Percentiles rank a stretch among this genome's conserved stretches.
phyloP scores from a whole-genome alignment of 306 rosid species.

The Quercus ilex region DNA sequence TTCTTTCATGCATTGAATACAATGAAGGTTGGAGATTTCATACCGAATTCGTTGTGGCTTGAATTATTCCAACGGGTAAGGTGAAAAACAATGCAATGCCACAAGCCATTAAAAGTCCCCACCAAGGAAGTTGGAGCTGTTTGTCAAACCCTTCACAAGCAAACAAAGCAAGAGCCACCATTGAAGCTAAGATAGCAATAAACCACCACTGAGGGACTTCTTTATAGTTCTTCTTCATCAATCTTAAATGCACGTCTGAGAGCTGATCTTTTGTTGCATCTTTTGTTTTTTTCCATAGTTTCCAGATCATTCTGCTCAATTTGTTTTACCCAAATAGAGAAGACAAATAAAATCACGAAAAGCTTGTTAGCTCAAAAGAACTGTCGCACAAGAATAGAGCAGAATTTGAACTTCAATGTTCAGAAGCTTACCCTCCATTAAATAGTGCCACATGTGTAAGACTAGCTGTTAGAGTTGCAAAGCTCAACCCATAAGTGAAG shows the following conservation, averaged over 20 bases:
- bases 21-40: neutral
- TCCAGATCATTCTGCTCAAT: slow-evolving; percentile 39
- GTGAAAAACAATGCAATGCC: slow-evolving; percentile 62
- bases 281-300: slow-evolving; percentile 48
- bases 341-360: slow-evolving; percentile 1
- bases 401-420: neutral
- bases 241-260: slow-evolving; percentile 64
- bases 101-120: slow-evolving; percentile 72
- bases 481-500: slow-evolving; percentile 67
- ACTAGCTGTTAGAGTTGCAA: slow-evolving; percentile 66
- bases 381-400: neutral
- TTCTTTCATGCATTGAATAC: neutral
- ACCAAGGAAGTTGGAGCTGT: slow-evolving; percentile 91
- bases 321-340: neutral
- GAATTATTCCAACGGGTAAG: slow-evolving; percentile 70
- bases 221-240: slow-evolving; percentile 76
- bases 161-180: slow-evolving; percentile 34
- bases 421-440: slow-evolving; percentile 70
- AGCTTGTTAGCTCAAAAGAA: neutral
- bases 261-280: slow-evolving; percentile 12
- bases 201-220: slow-evolving; percentile 87
- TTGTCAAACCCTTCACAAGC: slow-evolving; percentile 65
- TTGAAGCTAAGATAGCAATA: slow-evolving; percentile 26
- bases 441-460: slow-evolving; percentile 75
- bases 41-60: slow-evolving; percentile 83